phyloP scores from a whole-genome alignment of 108 stramenopile genomes.

The Fragilariopsis cylindrus region DNA sequence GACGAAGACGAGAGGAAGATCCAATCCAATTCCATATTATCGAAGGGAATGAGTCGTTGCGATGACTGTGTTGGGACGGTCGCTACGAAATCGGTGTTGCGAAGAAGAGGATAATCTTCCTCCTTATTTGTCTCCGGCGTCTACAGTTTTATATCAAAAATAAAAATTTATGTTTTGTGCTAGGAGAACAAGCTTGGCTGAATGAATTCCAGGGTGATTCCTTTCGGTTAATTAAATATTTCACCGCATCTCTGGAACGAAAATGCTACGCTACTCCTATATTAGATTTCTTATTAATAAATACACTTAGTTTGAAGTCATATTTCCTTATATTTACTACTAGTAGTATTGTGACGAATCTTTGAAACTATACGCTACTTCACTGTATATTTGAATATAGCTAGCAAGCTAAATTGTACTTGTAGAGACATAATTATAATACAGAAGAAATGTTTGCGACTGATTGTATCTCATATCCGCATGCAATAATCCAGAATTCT shows the following conservation, averaged over 20 bases:
- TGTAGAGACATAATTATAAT: too few relatives aligned
- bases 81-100: constrained; percentile 24
- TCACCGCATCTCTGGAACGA: constrained; percentile 40
- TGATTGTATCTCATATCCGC: too few relatives aligned
- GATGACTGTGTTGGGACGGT: constrained; percentile 50
- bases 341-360: too few relatives aligned
- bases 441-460: too few relatives aligned
- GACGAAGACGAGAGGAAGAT: constrained; percentile 2
- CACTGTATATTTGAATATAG: too few relatives aligned
- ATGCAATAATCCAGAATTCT: too few relatives aligned
- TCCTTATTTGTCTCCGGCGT: neutral
- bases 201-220: constrained; percentile 65
- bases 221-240: constrained; percentile 33
- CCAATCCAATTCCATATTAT: neutral
- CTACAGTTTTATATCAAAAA: neutral
- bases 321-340: too few relatives aligned
- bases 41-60: constrained; percentile 32
- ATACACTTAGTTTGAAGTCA: neutral
- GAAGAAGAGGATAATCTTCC: constrained; percentile 4
- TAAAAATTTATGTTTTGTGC: constrained; percentile 13
- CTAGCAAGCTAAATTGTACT: too few relatives aligned
- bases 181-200: constrained; percentile 45
- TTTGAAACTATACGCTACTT: too few relatives aligned
- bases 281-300: neutral
- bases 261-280: constrained; percentile 37